phyloP scores from a whole-genome alignment of 345 rosid genomes.

The sweet orange (Citrus sinensis) region DVS_A1.0 CM039163.1:46856501-46857000 shows the following conservation, averaged over 20 bases:
- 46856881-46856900: conserved; percentile 17
- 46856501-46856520: not conserved
- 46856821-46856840: not conserved
- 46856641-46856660: not conserved
- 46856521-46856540: not conserved
- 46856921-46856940: conserved; percentile 96
- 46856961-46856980: conserved; percentile 93
- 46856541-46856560: not conserved
- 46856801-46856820: not conserved
- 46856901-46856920: conserved; percentile 79
- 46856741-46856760: conserved; percentile 94
- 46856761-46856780: conserved; percentile 97
- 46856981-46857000: conserved; percentile 98
- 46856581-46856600: not conserved
- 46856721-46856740: conserved; percentile 77
- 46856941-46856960: conserved; percentile 91
- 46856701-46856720: conserved; percentile 72
- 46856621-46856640: not conserved
- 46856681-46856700: conserved; percentile 88
- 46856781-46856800: conserved; percentile 25
- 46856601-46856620: too few relatives aligned
- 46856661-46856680: conserved; percentile 31
- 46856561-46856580: not conserved
- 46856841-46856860: not conserved
- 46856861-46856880: conserved; percentile 5